phyloP scores from a whole-genome alignment of 1,284 basidiomycete species.

The Ustilago curta region DNA sequence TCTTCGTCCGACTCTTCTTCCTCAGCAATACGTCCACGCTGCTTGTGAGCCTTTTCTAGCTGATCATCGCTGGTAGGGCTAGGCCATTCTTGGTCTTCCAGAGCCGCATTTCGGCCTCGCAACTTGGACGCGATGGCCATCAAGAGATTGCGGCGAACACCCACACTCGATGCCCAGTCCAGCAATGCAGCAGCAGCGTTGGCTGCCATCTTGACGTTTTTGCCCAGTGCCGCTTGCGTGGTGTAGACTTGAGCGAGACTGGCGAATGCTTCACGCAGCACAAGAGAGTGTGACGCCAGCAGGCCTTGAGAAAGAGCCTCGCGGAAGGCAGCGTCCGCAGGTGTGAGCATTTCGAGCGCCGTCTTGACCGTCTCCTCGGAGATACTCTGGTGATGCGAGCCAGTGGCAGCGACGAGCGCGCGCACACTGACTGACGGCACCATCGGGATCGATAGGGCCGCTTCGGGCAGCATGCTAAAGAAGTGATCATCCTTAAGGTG shows the following conservation, averaged over 20 bases:
- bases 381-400: slow-evolving; percentile 28
- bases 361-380: slow-evolving; percentile 46
- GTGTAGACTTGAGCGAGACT: slow-evolving; percentile 50
- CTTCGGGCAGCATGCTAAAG: slow-evolving; percentile 62
- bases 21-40: slow-evolving; percentile 1
- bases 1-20: slow-evolving; percentile 25
- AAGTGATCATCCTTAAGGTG: slow-evolving; percentile 56
- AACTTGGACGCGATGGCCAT: slow-evolving; percentile 51
- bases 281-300: slow-evolving; percentile 40
- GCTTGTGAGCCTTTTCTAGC: not conserved
- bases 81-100: slow-evolving; percentile 38
- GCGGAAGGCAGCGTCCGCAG: slow-evolving; percentile 43
- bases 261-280: slow-evolving; percentile 44
- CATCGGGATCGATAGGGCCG: slow-evolving; percentile 60
- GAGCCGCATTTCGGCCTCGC: not conserved
- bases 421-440: slow-evolving; percentile 43
- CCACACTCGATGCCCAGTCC: slow-evolving; percentile 48
- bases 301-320: slow-evolving; percentile 42
- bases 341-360: slow-evolving; percentile 37
- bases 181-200: slow-evolving; percentile 42
- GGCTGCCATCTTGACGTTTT: slow-evolving; percentile 46
- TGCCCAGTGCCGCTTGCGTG: slow-evolving; percentile 45
- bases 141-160: slow-evolving; percentile 47
- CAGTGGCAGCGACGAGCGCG: slow-evolving; percentile 21
- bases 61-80: not conserved